Evolutionary conservation across 805 yeast species (phyloP).

Genomic region (Blastobotrys mokoenaii): DNA sequence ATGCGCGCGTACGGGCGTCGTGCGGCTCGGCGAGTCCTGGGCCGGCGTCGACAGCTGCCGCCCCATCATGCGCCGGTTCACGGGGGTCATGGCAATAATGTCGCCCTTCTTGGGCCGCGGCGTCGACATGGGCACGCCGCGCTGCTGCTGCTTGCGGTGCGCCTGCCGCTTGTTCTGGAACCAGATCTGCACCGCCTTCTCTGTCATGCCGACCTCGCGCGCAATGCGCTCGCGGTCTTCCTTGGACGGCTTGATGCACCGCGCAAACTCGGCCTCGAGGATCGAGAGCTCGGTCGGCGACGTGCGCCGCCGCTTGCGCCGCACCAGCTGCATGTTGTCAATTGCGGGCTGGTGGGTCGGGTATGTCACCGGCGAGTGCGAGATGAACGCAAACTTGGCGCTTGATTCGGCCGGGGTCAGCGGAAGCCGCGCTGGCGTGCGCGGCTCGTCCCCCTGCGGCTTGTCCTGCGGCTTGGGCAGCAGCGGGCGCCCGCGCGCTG

Average conservation of each 20-base stretch:
- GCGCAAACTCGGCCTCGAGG: conserved; percentile 68
- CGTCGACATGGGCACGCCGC: background rate
- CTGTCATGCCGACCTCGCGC: conserved; percentile 79
- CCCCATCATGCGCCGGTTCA: too few species aligned
- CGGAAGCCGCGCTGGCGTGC: too few species aligned
- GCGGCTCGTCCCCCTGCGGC: too few species aligned
- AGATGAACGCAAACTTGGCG: conserved; percentile 80
- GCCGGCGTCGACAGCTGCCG: background rate
- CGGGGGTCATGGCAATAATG: background rate
- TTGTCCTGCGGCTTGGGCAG: too few species aligned
- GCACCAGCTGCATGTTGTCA: conserved; percentile 86
- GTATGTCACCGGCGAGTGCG: conserved; percentile 86
- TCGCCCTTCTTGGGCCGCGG: background rate
- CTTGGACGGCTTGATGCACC: conserved; percentile 76
- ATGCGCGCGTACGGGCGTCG: background rate
- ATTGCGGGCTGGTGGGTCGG: conserved; percentile 69
- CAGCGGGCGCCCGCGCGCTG: too few species aligned
- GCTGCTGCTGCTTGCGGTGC: conserved; percentile 29
- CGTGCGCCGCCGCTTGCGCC: conserved; percentile 93
- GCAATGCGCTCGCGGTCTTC: conserved; percentile 73
- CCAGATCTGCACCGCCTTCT: conserved; percentile 97
- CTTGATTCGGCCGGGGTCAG: too few species aligned
- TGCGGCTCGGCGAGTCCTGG: background rate
- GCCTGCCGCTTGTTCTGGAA: conserved; percentile 93
- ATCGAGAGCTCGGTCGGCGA: conserved; percentile 78